Base-by-base conservation (phyloP, 139 green algal genomes). In the Coelastrella sp. region DNA sequence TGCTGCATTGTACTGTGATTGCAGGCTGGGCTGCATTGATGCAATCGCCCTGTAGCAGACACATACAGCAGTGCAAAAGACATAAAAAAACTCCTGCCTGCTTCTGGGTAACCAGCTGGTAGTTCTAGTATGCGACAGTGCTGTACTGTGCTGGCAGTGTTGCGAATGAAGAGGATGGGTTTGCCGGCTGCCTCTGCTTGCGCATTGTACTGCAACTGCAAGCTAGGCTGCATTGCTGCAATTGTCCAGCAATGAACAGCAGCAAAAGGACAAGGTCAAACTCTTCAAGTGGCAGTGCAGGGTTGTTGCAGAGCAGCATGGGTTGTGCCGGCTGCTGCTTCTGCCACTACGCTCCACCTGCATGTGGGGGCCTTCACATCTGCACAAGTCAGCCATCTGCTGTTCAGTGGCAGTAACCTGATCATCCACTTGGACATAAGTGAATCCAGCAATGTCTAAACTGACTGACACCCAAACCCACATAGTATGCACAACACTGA, bases 361-460 rank as follows among this genome's bases (percentile, higher is more conserved):
- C 32, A 0, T 47, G 32, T 47, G 32, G 32, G 32, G 32, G 32
- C 32, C 32, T 47, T 47, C 32, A 47, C 20, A 86, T 59, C 80
- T 86, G 20, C 80, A 7, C 6, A 86, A n/a, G 10, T 75, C 58
- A 16, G n/a, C 80, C 80, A 86, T 74, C 4, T 58, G 10, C n/a
- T 58, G 80, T 47, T 4, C 80, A 11, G 60, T 86, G 2, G 59
- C 60, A 8, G 16, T 8, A 4, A 74, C 81, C 13, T 64, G 59
- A n/a, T 57, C 17, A 66, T 7, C 83, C 83, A 88, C n/a, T 88
- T 66, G 20, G 22, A 20, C 66, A 88, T 66, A 6, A 88, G 54
- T 68, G 81, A 19, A 5, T 59, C 83, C 61, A 88, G 68, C 66
- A 88, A 20, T 23, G 54, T n/a, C 83, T 68, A 88, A 8, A 68